Conservation (phyloP, 2,329 filamentous ascomycete species). For the Aurifilum marmelostoma region DNA sequence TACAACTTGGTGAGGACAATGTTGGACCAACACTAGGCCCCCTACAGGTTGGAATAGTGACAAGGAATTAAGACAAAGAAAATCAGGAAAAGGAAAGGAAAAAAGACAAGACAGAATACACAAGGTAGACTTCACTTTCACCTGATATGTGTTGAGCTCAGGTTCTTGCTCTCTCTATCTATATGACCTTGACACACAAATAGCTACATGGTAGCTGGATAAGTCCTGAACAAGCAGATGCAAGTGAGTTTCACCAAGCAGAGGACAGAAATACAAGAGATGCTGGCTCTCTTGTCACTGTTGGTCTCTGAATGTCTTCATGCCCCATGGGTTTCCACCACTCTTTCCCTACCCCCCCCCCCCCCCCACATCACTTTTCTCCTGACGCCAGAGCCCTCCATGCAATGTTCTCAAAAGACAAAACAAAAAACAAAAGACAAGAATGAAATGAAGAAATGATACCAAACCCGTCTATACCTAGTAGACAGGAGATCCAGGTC, state of each 20-base stretch:
- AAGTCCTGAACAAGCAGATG: conserved; percentile 24
- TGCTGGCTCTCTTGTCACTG: neutral
- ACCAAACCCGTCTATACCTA: conserved; percentile 20
- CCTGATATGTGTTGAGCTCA: conserved; percentile 16
- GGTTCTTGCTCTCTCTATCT: conserved; percentile 16
- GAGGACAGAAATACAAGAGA: neutral
- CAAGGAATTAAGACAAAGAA: neutral
- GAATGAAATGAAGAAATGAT: neutral
- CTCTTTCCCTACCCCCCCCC: too few species aligned
- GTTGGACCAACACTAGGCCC: neutral
- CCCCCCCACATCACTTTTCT: conserved; percentile 9
- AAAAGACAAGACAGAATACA: neutral
- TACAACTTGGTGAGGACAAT: neutral
- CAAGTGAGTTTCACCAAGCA: neutral
- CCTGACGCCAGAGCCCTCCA: conserved; percentile 27
- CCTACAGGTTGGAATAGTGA: neutral
- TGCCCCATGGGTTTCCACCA: neutral
- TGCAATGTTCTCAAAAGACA: conserved; percentile 15
- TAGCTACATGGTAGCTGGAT: conserved; percentile 11
- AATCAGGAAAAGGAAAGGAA: neutral
- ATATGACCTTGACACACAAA: conserved; percentile 19
- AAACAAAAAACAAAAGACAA: neutral
- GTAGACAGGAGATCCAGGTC: neutral
- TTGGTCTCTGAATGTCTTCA: conserved; percentile 14
- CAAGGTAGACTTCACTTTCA: neutral